Conservation (phyloP, 768 basidiomycete species). For the Pulveroboletus sp. region DNA sequence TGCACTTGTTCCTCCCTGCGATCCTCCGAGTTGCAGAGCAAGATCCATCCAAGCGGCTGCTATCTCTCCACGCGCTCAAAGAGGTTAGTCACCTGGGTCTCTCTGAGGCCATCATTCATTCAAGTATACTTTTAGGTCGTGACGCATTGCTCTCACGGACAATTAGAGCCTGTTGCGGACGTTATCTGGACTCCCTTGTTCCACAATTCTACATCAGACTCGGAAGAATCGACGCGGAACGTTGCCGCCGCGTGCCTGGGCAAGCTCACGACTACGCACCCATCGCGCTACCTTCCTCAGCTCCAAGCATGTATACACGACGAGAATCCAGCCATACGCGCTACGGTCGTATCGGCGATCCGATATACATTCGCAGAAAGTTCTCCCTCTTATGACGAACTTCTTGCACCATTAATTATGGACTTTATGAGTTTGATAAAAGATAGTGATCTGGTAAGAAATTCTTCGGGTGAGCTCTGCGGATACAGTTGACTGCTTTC, state of each 20-base stretch:
- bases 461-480: background rate
- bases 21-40: slow-evolving; percentile 77
- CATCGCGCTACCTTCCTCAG: slow-evolving; percentile 87
- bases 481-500: background rate
- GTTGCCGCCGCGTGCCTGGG: slow-evolving; percentile 96
- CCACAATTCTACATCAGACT: slow-evolving; percentile 75
- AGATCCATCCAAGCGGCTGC: slow-evolving; percentile 74
- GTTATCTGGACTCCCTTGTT: slow-evolving; percentile 91
- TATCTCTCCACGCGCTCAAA: slow-evolving; percentile 90
- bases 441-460: slow-evolving; percentile 80
- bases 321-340: slow-evolving; percentile 66
- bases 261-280: slow-evolving; percentile 89
- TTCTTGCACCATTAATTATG: slow-evolving; percentile 82
- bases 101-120: background rate
- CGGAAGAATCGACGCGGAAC: slow-evolving; percentile 90
- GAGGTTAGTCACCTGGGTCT: slow-evolving; percentile 51
- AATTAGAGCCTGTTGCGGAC: slow-evolving; percentile 86
- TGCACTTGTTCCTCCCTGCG: slow-evolving; percentile 80
- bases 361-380: slow-evolving; percentile 89
- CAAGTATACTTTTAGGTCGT: slow-evolving; percentile 59
- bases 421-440: slow-evolving; percentile 90
- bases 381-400: slow-evolving; percentile 81
- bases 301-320: slow-evolving; percentile 81
- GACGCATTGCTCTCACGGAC: slow-evolving; percentile 81
- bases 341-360: slow-evolving; percentile 90